A percentile compares a stretch with the other conserved stretches of the same genome.
Evolutionary conservation across 192 early-diverging fungal genomes (phyloP).

Genomic region (Anaeromyces robustus): DNA sequence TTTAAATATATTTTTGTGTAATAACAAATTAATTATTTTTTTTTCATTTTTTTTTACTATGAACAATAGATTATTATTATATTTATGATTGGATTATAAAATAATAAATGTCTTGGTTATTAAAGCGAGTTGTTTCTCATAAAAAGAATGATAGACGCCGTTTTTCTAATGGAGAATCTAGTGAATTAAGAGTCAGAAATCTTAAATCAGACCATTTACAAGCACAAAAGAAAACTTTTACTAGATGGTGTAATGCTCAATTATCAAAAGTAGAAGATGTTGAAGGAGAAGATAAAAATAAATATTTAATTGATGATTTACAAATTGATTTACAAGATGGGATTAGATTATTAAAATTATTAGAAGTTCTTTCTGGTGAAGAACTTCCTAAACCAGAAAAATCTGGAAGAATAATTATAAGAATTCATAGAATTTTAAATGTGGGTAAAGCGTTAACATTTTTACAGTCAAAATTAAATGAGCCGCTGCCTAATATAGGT

Average conservation of each 20-base stretch:
- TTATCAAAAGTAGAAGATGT: not conserved
- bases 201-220: not conserved
- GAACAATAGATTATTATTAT: not conserved
- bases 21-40: too few species aligned
- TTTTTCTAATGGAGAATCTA: not conserved
- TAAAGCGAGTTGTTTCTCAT: not conserved
- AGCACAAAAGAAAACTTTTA: not conserved
- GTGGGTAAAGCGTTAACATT: conserved; percentile 15
- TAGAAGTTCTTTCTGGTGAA: conserved; percentile 13
- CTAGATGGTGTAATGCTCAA: not conserved
- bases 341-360: conserved; percentile 7
- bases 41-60: too few species aligned
- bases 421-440: conserved; percentile 15
- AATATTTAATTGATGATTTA: conserved; percentile 8
- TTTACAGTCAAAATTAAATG: conserved; percentile 5
- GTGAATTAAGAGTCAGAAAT: not conserved
- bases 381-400: not conserved
- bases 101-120: not conserved
- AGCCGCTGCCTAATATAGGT: conserved; percentile 4
- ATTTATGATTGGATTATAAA: not conserved
- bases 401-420: conserved; percentile 2
- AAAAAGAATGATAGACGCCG: not conserved
- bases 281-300: not conserved
- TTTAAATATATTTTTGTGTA: too few species aligned
- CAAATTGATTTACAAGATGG: conserved; percentile 12